A percentile compares a stretch with the other conserved stretches of the same genome.
Evolutionary conservation across 805 yeast species (phyloP).

Genomic region (Priceomyces carsonii): DNA sequence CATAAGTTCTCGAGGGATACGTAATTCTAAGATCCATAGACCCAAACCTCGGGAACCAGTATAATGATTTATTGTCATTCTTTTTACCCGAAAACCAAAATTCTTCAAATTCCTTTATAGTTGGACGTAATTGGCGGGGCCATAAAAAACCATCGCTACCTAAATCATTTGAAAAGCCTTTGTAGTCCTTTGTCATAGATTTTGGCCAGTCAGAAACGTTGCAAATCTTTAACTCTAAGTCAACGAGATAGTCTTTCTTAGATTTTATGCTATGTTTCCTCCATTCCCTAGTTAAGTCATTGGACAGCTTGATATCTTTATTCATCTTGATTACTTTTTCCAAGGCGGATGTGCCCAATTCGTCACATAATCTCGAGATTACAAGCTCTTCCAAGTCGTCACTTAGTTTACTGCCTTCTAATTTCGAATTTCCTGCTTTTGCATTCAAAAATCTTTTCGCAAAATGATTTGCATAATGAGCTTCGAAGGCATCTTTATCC

Average conservation of each 20-base stretch:
- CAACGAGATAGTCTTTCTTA: slow-evolving; percentile 19
- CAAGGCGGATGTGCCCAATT: slow-evolving; percentile 77
- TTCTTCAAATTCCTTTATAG: slow-evolving; percentile 40
- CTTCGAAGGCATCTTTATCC: slow-evolving; percentile 87
- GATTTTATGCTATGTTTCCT: slow-evolving; percentile 16
- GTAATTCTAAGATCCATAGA: slow-evolving; percentile 75
- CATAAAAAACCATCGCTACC: slow-evolving; percentile 29
- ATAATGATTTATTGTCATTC: slow-evolving; percentile 42
- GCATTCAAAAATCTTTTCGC: slow-evolving; percentile 67
- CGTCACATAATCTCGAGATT: slow-evolving; percentile 67
- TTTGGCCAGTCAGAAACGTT: slow-evolving; percentile 48
- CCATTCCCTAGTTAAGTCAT: slow-evolving; percentile 42
- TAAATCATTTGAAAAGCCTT: slow-evolving; percentile 27
- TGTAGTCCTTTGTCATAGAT: slow-evolving; percentile 45
- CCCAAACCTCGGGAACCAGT: slow-evolving; percentile 85
- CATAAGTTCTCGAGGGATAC: slow-evolving; percentile 70
- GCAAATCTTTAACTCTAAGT: slow-evolving; percentile 43
- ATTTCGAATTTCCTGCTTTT: slow-evolving; percentile 23
- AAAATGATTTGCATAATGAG: slow-evolving; percentile 78
- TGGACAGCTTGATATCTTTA: slow-evolving; percentile 62
- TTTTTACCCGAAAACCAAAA: slow-evolving; percentile 41
- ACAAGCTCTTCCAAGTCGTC: slow-evolving; percentile 69
- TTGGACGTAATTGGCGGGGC: slow-evolving; percentile 38
- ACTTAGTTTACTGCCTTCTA: slow-evolving; percentile 29
- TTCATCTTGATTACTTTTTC: slow-evolving; percentile 85